These are phyloP conservation scores for Phytophthora ohioensis DNA, from an alignment of 352 stramenopile genomes.

Conservation along the genomic window DNA sequence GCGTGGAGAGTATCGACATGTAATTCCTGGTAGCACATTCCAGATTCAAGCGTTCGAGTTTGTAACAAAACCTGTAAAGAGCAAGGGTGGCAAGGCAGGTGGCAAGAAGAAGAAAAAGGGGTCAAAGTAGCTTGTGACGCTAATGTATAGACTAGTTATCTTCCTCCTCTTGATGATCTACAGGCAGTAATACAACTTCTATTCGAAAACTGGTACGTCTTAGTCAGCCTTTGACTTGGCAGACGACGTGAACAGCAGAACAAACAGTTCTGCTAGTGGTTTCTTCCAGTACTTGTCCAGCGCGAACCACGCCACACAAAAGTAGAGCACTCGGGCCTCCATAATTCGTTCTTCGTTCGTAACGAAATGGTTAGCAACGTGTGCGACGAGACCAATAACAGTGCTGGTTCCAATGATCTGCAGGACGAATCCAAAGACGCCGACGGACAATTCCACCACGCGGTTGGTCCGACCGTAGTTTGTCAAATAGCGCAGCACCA, in stretches of 20 bases:
- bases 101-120: constrained; percentile 57
- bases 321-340: constrained; percentile 66
- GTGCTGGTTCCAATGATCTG: constrained; percentile 53
- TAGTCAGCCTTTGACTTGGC: constrained; percentile 37
- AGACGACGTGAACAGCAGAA: constrained; percentile 24
- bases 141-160: no score
- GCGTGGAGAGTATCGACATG: constrained; percentile 62
- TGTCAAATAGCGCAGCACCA: constrained; percentile 63
- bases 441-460: constrained; percentile 47
- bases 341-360: constrained; percentile 54
- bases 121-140: constrained; percentile 20
- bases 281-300: constrained; percentile 81
- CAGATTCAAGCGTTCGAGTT: constrained; percentile 73
- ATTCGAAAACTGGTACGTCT: constrained; percentile 9
- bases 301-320: constrained; percentile 72
- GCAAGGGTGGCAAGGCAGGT: constrained; percentile 33
- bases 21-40: constrained; percentile 71
- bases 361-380: constrained; percentile 69
- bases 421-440: constrained; percentile 51
- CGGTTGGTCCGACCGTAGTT: constrained; percentile 54
- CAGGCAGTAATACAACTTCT: constrained; percentile 10
- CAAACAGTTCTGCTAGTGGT: constrained; percentile 48
- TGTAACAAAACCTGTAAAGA: constrained; percentile 24
- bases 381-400: constrained; percentile 59
- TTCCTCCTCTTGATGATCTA: no score